phyloP scores from a whole-genome alignment of 805 yeast species.

The Cyberlindnera subsufficiens region DNA sequence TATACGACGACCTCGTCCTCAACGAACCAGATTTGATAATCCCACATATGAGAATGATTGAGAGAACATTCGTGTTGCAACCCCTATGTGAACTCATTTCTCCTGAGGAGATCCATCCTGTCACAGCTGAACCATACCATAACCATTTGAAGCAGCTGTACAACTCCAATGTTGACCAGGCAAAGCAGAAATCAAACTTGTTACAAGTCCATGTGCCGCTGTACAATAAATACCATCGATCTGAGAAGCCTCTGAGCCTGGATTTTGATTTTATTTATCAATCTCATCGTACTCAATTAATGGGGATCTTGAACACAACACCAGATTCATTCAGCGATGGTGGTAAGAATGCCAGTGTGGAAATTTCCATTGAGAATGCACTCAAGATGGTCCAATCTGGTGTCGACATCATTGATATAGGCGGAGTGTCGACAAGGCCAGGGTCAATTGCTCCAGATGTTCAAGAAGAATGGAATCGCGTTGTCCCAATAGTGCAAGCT shows the following conservation, averaged over 20 bases:
- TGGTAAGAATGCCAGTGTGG: constrained; percentile 38
- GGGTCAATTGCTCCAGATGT: constrained; percentile 57
- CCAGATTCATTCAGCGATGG: constrained; percentile 98
- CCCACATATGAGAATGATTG: constrained; percentile 87
- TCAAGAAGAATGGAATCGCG: constrained; percentile 65
- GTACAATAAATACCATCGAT: constrained; percentile 17
- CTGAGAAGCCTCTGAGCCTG: constrained; percentile 22
- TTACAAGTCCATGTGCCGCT: constrained; percentile 48
- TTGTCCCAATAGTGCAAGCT: constrained; percentile 61
- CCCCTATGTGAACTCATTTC: constrained; percentile 82
- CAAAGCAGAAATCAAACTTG: constrained; percentile 44
- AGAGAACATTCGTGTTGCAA: constrained; percentile 81
- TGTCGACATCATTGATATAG: constrained; percentile 81
- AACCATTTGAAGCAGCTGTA: constrained; percentile 58
- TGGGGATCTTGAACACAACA: constrained; percentile 87
- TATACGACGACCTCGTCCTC: constrained; percentile 48
- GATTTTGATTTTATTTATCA: constrained; percentile 41
- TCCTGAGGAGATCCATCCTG: constrained; percentile 68
- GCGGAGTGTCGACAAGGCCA: constrained; percentile 94
- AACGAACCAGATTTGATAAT: constrained; percentile 56
- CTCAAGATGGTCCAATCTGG: constrained; percentile 47
- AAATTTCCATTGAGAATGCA: constrained; percentile 40
- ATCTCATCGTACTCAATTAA: constrained; percentile 52
- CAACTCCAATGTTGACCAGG: constrained; percentile 22
- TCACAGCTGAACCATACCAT: constrained; percentile 76